Evolutionary conservation across 192 early-diverging fungal species (phyloP), one percentile per base, ranked within the genome.

Genomic region (Backusella tuberculispora): DNA sequence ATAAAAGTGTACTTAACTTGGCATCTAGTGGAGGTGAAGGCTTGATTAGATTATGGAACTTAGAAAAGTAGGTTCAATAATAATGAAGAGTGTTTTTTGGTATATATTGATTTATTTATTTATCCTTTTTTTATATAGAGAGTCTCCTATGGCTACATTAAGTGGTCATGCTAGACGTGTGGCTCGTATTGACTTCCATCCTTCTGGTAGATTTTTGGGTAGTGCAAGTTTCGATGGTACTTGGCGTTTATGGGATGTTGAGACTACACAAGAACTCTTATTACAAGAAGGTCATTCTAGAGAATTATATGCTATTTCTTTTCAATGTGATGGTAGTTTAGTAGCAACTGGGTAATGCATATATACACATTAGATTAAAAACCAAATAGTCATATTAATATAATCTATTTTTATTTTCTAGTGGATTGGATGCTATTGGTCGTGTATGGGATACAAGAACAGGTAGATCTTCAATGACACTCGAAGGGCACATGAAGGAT

Each of bases 201-300:
- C 98, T 6, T 90, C 90, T 17, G 98, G 97, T 8, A 78, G 86
- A 50, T 97, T 88, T 72, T 77, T 99, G 63, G 97, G 92, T 38
- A 82, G 77, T 63, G 81, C 81, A 6, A 85, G 89, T 71, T 94
- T 88, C 74, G 98, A 99, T 76, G 89, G 88, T 44, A 95, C 95
- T 15, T 99, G 98, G 98, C 86, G 98, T 63, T 87, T 99, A n/a
- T 99, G 96, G 95, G 98, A 99, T 80, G 85, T 92, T 19, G 88
- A 93, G 53, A 88, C 90, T 0, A 81, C 85, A 46, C 72, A 86
- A 41, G 96, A 96, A 70, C 78, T 99, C 2, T 73, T 99, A 45
- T 79, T 95, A 65, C 98, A 99, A 74, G 94, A 98, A 74, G 98
- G 98, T 13, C 98, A 99, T 81, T 93, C 96, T 15, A 87, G 90